Evolutionary conservation across 441 rosid species (phyloP).

Genomic region (Lepidium campestre): DNA sequence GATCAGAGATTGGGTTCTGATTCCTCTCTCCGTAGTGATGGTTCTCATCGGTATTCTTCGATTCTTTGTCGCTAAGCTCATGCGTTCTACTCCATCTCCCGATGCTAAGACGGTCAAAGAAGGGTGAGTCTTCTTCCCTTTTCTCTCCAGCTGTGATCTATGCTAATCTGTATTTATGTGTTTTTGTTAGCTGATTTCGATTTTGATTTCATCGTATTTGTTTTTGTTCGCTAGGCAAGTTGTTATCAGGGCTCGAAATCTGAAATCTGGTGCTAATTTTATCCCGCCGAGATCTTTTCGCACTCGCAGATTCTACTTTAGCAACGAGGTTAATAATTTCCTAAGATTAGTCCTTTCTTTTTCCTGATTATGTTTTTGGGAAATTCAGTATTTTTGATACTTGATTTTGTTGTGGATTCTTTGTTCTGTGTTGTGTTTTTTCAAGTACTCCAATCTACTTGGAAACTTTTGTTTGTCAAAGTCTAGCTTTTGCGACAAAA

Average conservation of each 20-base stretch:
- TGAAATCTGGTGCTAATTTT: constrained; percentile 82
- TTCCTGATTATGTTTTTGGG: background rate
- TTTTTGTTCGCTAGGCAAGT: constrained; percentile 50
- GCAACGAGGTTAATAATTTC: constrained; percentile 70
- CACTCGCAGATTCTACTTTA: constrained; percentile 67
- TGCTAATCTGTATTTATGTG: background rate
- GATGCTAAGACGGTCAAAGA: constrained; percentile 81
- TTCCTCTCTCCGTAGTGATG: constrained; percentile 94
- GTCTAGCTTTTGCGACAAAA: too few species aligned
- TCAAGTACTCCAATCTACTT: background rate
- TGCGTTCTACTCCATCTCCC: constrained; percentile 66
- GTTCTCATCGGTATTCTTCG: constrained; percentile 91
- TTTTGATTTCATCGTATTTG: background rate
- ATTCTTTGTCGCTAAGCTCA: constrained; percentile 64
- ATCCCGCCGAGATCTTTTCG: constrained; percentile 85
- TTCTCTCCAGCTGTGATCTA: background rate
- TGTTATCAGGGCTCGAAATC: constrained; percentile 80
- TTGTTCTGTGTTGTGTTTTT: background rate
- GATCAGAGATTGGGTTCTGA: constrained; percentile 96
- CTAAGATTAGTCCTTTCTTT: background rate
- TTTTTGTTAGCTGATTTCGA: background rate
- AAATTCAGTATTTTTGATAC: background rate
- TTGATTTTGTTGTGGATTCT: background rate
- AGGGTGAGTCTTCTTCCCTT: constrained; percentile 44
- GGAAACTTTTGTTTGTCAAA: background rate